Base-by-base conservation (phyloP, 1,284 basidiomycete genomes). In the Wallemia hederae region DNA sequence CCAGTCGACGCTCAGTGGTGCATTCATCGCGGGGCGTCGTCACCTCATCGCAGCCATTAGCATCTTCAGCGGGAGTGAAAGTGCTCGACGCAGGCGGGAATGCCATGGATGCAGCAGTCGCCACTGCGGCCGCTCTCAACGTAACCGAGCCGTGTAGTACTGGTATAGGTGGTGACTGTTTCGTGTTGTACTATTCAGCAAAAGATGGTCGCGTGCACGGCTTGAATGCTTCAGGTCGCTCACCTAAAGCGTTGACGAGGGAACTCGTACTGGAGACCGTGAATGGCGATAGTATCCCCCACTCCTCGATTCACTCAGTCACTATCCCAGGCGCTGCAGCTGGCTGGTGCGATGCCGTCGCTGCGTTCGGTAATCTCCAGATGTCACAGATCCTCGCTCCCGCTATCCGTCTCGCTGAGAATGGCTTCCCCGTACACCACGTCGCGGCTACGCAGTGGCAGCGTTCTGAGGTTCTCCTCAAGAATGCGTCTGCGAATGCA, bases 241-340 rank as follows among this genome's bases (percentile, higher is more conserved):
- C 90, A 2, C 92, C 91, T 1, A 75, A 79, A 62, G 85, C 81
- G 59, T 73, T 96, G 24, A 80, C 76, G 1, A 74, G 96, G 31
- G 83, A 88, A 31, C 76, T 88, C 69, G 72, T 80, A 26, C 79
- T 80, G 24, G 71, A 74, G 58, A 78, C 78, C 39, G 90, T 91
- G 60, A 77, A 72, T 0, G 82, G 82, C 0, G 67, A 70, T 55
- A 74, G 70, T 31, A 69, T 73, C 28, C 69, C 68, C 15, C 60
- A 65, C 15, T 59, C 60, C 25, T 19, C 55, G 33, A 28, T 92
- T 39, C 91, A 92, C 69, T 77, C 82, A 15, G 90, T 90, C 3
- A 97, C 92, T 0, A 89, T 96, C 1, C 92, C 92, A 63, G 89
- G 91, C 58, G 84, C 86, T 22, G 85, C 90, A 0, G 86, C 88